A percentile compares a stretch with the other conserved stretches of the same genome.
phyloP scores from a whole-genome alignment of 1,284 basidiomycete species.

The Rhodotorula sp. region DNA sequence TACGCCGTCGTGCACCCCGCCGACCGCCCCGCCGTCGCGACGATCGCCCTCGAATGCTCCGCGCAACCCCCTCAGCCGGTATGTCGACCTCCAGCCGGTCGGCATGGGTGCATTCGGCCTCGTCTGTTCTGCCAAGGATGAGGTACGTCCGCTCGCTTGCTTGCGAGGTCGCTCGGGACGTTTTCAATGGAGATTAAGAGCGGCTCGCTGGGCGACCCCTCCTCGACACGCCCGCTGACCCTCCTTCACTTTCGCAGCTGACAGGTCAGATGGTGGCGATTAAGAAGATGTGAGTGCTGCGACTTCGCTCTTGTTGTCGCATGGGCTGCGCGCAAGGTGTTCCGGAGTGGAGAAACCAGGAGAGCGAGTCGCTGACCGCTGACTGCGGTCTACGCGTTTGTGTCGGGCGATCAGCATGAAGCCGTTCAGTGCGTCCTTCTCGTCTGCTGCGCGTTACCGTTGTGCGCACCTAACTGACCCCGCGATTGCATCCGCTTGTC shows the following conservation, averaged over 20 bases:
- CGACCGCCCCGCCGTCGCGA: background rate
- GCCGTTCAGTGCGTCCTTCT: conserved; percentile 38
- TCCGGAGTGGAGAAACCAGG: background rate
- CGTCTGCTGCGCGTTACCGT: too few species aligned
- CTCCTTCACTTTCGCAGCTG: conserved; percentile 60
- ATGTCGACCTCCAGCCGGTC: conserved; percentile 99
- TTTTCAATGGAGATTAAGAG: background rate
- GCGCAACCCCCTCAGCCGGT: conserved; percentile 58
- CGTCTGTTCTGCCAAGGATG: conserved; percentile 96
- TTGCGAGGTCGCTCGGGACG: too few species aligned
- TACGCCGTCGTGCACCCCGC: background rate
- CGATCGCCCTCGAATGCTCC: background rate
- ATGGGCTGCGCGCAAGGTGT: background rate
- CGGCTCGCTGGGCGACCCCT: too few species aligned
- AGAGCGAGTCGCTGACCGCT: background rate
- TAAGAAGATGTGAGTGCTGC: conserved; percentile 73
- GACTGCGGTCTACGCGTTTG: too few species aligned
- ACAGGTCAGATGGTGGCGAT: conserved; percentile 93
- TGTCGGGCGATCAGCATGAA: conserved; percentile 33
- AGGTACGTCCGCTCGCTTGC: conserved; percentile 21
- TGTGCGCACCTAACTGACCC: background rate
- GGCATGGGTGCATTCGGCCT: conserved; percentile 99
- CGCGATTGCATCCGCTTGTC: background rate
- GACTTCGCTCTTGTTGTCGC: background rate
- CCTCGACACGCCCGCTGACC: background rate